Evolutionary conservation across 495 filamentous ascomycete genomes (phyloP), one percentile per base, ranked within the genome.

Genomic region (Paragyromitra xinjiangensis): DNA sequence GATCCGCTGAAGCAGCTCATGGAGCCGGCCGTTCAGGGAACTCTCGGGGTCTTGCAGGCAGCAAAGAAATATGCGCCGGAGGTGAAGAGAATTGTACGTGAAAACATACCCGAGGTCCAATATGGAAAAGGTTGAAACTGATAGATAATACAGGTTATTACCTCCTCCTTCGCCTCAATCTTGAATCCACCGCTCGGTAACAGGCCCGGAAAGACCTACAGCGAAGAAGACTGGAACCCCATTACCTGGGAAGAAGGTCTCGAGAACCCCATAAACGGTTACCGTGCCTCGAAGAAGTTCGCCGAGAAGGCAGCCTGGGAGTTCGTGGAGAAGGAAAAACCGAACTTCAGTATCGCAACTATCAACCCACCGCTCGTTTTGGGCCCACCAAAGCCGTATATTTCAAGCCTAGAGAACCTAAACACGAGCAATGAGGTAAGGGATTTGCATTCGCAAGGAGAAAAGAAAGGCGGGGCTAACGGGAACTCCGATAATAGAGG

Each of bases 1-100:
- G 92, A 97, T 81, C 87, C 91, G 7, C 86, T 93, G 76, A 95
- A 89, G 75, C 92, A 97, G 56, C 88, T 98, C 53, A 83, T 97
- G 56, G 92, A 95, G 76, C 93, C 94, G 0, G 94, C 94, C 0
- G 87, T 97, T 74, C 91, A 91, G 81, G 95, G 95, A 53, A 98
- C 94, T 5, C 93, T 90, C 0, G 89, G 89, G 12, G 90, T 98
- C 68, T 85, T 98, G 56, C 88, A 88, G 73, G 91, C 93, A 14
- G 88, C 95, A 82, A 91, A 92, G 82, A 89, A 89, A 64, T 86
- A 87, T 73, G 93, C 93, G 0, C 93, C 94, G 0, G 83, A 84
- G 0, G 94, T 97, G 50, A 94, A 93, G 84, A 87, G 91, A 67
- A 92, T 97, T 11, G 90, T 75, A 67, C 26, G 68, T 26, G 53